Evolutionary conservation across 1,139 yeast genomes (phyloP), one percentile per base, ranked within the genome.

Genomic region (Groenewaldozyma auringiensis): DNA sequence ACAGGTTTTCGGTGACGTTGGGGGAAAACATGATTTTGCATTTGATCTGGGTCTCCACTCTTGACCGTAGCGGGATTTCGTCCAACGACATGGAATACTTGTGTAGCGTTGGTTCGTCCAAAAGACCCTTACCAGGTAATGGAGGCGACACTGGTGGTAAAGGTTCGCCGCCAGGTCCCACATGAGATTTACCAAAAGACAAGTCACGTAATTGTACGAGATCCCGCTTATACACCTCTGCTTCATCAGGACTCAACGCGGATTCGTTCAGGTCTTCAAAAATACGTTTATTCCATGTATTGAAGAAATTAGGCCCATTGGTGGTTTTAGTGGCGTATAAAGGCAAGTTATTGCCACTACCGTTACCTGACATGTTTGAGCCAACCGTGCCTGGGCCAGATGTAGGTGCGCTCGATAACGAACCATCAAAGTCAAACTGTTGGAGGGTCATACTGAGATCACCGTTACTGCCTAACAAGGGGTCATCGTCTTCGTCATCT

Each of bases 41-140:
- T 62, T 87, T 89, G 61, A 89, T 86, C 67, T 92, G 97, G 18
- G 96, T 92, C 65, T 92, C 98, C 3, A 92, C 97, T 53, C 98
- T 76, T 8, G 96, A 86, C 55, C 79, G 79, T 9, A 75, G 66
- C 1, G 96, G 96, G 43, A 89, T 67, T 46, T 80, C 83, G 11
- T 72, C 67, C 1, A 88, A 68, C 27, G 67, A 65, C 49, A 89
- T 59, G 45, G 72, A 68, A 63, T 78, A 83, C 6, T 86, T 87
- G 47, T 48, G 47, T 16, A 43, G 34, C 0, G 44, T 37, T 6
- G 40, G 4, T 35, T 18, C 22, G 14, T 37, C 20, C 13, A 9
- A 16, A 16, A 14, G 37, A 4, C 25, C 35, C 22, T 14, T 41
- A 36, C 13, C 36, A n/a, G 36, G 36, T 16, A 32, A 32, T 6